phyloP scores from a whole-genome alignment of 2,329 filamentous ascomycete genomes.

The Epichloe glyceriae region DNA sequence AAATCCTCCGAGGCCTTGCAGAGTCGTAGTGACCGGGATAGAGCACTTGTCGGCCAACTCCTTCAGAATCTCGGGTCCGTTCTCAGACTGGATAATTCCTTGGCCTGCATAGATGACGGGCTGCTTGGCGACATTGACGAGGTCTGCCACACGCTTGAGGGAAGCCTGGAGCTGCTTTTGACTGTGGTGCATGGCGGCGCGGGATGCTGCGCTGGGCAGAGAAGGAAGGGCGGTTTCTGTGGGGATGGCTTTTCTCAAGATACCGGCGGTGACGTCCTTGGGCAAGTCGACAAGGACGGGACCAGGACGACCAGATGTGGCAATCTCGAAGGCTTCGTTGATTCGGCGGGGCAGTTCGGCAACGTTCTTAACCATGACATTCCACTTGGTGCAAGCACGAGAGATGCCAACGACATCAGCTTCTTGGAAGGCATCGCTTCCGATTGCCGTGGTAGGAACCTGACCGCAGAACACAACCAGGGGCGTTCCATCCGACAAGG shows the following conservation, averaged over 20 bases:
- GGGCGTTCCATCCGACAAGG: slow-evolving; percentile 86
- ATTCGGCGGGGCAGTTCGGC: slow-evolving; percentile 87
- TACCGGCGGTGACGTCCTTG: slow-evolving; percentile 86
- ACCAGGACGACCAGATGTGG: slow-evolving; percentile 83
- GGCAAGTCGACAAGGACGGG: slow-evolving; percentile 92
- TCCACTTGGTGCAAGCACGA: slow-evolving; percentile 95
- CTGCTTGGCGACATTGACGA: slow-evolving; percentile 84
- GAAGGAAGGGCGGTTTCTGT: slow-evolving; percentile 58
- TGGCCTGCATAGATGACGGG: slow-evolving; percentile 92
- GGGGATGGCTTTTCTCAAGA: slow-evolving; percentile 74
- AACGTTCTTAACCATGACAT: slow-evolving; percentile 93
- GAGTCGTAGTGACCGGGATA: slow-evolving; percentile 90
- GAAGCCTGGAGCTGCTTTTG: slow-evolving; percentile 60
- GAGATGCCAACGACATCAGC: slow-evolving; percentile 91
- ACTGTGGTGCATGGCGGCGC: slow-evolving; percentile 63
- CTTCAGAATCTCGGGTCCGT: slow-evolving; percentile 67
- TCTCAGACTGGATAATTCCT: slow-evolving; percentile 67
- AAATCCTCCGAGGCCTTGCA: slow-evolving; percentile 83
- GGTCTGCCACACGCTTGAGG: slow-evolving; percentile 62
- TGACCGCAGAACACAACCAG: slow-evolving; percentile 94
- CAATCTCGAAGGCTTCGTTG: slow-evolving; percentile 97
- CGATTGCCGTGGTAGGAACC: slow-evolving; percentile 80
- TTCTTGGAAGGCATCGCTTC: slow-evolving; percentile 94
- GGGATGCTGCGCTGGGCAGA: slow-evolving; percentile 74
- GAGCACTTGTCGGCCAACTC: slow-evolving; percentile 80